phyloP scores from a whole-genome alignment of 2,329 filamentous ascomycete species.

The Colletotrichum sp. region DNA sequence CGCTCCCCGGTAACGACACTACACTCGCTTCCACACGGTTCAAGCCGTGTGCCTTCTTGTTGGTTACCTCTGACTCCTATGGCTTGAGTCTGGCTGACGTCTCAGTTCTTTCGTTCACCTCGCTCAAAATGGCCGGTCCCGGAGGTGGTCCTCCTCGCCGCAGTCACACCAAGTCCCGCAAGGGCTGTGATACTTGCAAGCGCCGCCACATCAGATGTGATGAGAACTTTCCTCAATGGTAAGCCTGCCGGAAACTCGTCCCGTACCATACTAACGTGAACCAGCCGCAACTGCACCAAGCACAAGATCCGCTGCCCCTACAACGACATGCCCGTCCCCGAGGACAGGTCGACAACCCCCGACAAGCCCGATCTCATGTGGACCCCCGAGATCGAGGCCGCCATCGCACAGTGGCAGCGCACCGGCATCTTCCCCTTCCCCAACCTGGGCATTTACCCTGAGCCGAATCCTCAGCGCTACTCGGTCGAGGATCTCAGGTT shows the following conservation, averaged over 20 bases:
- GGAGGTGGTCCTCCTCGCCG: constrained; percentile 89
- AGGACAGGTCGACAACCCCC: constrained; percentile 65
- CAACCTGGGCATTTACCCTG: constrained; percentile 77
- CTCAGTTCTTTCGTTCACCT: constrained; percentile 34
- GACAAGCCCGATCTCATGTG: constrained; percentile 77
- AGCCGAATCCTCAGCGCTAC: constrained; percentile 74
- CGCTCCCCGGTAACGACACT: constrained; percentile 3
- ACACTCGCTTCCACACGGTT: constrained; percentile 23
- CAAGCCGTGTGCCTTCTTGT: constrained; percentile 33
- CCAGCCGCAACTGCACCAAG: constrained; percentile 95
- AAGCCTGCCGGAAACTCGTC: constrained; percentile 23
- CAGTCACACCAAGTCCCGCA: constrained; percentile 98
- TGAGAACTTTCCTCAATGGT: constrained; percentile 98
- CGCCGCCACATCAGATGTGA: constrained; percentile 97
- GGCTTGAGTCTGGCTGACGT: not conserved
- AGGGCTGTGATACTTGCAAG: constrained; percentile 98
- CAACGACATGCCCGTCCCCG: constrained; percentile 80
- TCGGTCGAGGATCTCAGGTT: constrained; percentile 81
- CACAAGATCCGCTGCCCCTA: constrained; percentile 99
- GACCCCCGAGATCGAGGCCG: constrained; percentile 82
- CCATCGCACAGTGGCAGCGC: constrained; percentile 82
- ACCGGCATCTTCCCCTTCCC: constrained; percentile 88
- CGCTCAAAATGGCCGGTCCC: constrained; percentile 80
- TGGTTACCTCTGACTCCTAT: constrained; percentile 19
- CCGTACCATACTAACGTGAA: constrained; percentile 23